Conservation (phyloP, 73 alveolate species). For the Uronychia binucleata region DNA sequence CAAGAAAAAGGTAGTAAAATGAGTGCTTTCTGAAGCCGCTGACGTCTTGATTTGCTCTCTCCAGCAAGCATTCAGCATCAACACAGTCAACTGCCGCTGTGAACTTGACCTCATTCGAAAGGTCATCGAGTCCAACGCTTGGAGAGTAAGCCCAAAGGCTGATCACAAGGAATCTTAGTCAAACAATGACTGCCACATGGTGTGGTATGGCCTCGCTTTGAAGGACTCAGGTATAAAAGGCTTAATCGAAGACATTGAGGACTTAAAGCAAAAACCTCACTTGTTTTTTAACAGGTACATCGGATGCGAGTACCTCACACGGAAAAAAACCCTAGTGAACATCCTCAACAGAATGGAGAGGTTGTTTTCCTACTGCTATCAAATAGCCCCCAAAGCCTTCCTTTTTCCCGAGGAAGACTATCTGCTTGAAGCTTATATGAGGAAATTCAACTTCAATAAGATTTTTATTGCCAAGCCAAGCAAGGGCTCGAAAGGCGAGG, state of each 20-base stretch:
- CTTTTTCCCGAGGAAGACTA: slow-evolving; percentile 76
- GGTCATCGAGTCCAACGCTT: no score
- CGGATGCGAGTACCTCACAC: slow-evolving; percentile 73
- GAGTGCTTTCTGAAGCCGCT: no score
- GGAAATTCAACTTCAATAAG: slow-evolving; percentile 26
- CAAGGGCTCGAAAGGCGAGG: slow-evolving; percentile 58
- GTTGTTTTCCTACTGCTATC: slow-evolving; percentile 79
- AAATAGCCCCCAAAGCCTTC: slow-evolving; percentile 71
- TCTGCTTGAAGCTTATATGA: slow-evolving; percentile 60
- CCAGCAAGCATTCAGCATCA: no score
- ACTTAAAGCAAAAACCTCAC: slow-evolving; percentile 13
- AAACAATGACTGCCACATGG: slow-evolving; percentile 44
- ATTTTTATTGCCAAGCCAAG: slow-evolving; percentile 59
- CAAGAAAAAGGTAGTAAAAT: no score
- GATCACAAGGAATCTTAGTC: slow-evolving; percentile 19
- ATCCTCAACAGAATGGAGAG: slow-evolving; percentile 62
- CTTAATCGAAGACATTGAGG: slow-evolving; percentile 48
- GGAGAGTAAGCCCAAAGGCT: no score
- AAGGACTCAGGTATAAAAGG: no score
- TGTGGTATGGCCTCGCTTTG: slow-evolving; percentile 62
- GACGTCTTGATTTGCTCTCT: no score
- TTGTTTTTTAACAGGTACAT: slow-evolving; percentile 67
- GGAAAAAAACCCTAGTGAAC: slow-evolving; percentile 63
- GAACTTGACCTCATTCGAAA: no score
- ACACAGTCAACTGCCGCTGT: no score